phyloP scores from a whole-genome alignment of 306 rosid genomes.

The Leucaena leucocephala region DNA sequence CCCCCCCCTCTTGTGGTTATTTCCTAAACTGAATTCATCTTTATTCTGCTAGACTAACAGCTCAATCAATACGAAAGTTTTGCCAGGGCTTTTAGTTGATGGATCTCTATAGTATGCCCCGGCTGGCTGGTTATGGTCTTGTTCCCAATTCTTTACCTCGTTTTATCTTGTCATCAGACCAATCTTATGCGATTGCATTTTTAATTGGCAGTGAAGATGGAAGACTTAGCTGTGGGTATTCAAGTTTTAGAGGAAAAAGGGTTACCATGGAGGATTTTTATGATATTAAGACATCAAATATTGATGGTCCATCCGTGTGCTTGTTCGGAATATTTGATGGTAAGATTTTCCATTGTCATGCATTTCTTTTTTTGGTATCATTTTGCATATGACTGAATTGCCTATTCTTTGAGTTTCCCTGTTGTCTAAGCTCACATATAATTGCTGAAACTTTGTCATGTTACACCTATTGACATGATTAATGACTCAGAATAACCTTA shows the following conservation, averaged over 20 bases:
- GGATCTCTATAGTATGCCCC: constrained; percentile 18
- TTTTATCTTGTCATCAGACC: constrained; percentile 27
- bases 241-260: constrained; percentile 94
- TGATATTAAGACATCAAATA: constrained; percentile 73
- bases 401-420: constrained; percentile 9
- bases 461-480: neutral
- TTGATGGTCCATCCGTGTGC: constrained; percentile 70
- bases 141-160: constrained; percentile 21
- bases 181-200: constrained; percentile 31
- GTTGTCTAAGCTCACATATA: constrained; percentile 18
- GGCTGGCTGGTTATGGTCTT: constrained; percentile 21
- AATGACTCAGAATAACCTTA: neutral
- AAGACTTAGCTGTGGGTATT: constrained; percentile 83
- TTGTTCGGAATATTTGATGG: constrained; percentile 98
- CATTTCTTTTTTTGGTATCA: neutral
- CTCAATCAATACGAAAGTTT: constrained; percentile 1
- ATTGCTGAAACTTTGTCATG: constrained; percentile 3
- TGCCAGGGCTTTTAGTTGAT: constrained; percentile 4
- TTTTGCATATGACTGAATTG: neutral
- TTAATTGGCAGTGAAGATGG: constrained; percentile 77
- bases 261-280: constrained; percentile 89
- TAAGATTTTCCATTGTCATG: constrained; percentile 45
- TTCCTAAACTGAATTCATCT: constrained; percentile 27
- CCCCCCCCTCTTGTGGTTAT: neutral
- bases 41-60: constrained; percentile 15